These are phyloP conservation scores for Acanthamoeba healyi DNA, from an alignment of 208 protist species.

Conservation along the genomic window DNA sequence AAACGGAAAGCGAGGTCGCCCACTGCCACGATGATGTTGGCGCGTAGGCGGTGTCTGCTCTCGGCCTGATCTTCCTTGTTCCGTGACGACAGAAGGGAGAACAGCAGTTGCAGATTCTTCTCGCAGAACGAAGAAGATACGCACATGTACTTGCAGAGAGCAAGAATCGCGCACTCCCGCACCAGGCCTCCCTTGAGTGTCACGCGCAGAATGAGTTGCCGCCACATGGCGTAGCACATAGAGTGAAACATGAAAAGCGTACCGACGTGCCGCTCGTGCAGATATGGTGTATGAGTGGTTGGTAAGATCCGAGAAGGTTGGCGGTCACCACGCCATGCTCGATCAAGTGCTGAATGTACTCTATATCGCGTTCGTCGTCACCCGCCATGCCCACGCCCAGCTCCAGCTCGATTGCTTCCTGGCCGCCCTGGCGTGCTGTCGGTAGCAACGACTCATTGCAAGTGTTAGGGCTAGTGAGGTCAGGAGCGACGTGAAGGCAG, in stretches of 20 bases:
- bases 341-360: conserved; percentile 67
- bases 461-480: background rate
- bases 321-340: conserved; percentile 73
- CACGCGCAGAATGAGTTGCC: background rate
- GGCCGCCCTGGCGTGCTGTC: conserved; percentile 62
- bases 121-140: conserved; percentile 85
- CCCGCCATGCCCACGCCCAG: conserved; percentile 72
- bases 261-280: conserved; percentile 48
- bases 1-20: conserved; percentile 91
- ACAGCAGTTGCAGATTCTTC: conserved; percentile 87
- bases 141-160: conserved; percentile 90
- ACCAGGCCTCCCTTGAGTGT: conserved; percentile 57
- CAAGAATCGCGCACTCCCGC: conserved; percentile 78
- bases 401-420: conserved; percentile 76
- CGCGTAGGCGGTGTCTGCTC: conserved; percentile 73
- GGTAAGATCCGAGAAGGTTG: conserved; percentile 77
- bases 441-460: background rate
- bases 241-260: background rate
- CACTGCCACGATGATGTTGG: conserved; percentile 90
- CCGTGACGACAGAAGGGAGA: conserved; percentile 81
- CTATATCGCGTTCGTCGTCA: conserved; percentile 75
- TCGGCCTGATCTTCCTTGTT: background rate
- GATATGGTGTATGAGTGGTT: conserved; percentile 73
- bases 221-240: background rate
- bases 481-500: background rate